Percentiles rank a stretch among this genome's conserved stretches.
phyloP scores from a whole-genome alignment of 805 yeast species.

The Candida pseudoglaebosa region DNA sequence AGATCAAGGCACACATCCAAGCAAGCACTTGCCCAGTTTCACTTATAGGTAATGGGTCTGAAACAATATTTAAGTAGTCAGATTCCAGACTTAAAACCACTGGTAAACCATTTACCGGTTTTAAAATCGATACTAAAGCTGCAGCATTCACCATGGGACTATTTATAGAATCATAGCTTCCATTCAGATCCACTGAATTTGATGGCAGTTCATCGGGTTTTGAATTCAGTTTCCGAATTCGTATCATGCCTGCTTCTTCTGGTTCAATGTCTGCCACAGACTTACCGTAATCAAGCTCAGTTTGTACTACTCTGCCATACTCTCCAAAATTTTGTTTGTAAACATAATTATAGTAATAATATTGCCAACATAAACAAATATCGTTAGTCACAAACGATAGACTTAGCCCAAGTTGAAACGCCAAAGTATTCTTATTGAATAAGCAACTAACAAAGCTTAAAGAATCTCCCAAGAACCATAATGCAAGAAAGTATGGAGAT shows the following conservation, averaged over 20 bases:
- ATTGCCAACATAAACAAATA: conserved; percentile 35
- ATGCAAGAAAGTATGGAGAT: conserved; percentile 52
- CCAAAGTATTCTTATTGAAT: conserved; percentile 32
- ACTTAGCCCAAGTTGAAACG: conserved; percentile 38
- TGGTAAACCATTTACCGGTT: conserved; percentile 13
- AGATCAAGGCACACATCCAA: conserved; percentile 75
- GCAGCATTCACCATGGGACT: conserved; percentile 2
- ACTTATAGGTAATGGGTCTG: not conserved
- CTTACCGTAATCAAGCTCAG: not conserved
- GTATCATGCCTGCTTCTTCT: conserved; percentile 1
- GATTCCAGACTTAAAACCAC: not conserved
- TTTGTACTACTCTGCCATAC: conserved; percentile 6
- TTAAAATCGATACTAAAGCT: conserved; percentile 9
- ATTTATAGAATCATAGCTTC: conserved; percentile 14
- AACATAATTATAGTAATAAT: conserved; percentile 33
- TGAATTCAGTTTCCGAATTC: not conserved
- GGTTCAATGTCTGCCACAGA: not conserved
- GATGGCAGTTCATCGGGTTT: conserved; percentile 5
- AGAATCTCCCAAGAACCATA: conserved; percentile 66
- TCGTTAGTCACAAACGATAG: conserved; percentile 39
- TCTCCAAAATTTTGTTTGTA: conserved; percentile 8
- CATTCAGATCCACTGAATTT: conserved; percentile 9
- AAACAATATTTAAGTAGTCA: not conserved
- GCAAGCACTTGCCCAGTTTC: conserved; percentile 43
- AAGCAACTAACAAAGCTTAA: conserved; percentile 47